Conservation (phyloP, 768 basidiomycete genomes). For the Termitomyces eurrhizus region DNA sequence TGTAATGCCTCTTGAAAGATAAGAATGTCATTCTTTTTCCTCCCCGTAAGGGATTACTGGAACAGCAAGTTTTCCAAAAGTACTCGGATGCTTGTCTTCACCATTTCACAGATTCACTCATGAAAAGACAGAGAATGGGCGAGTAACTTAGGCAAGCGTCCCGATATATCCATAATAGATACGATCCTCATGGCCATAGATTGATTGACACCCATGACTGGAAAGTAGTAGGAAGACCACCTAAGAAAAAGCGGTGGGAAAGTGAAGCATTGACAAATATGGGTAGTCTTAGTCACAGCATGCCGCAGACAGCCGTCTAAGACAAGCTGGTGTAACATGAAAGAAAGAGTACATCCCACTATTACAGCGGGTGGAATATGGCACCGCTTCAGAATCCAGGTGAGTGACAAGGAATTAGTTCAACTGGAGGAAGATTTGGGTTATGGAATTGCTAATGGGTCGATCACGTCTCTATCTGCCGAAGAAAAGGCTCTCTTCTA, state of each 20-base stretch:
- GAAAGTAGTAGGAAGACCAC: not conserved
- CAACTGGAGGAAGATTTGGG: too few relatives aligned
- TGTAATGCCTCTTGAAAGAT: too few relatives aligned
- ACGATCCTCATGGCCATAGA: not conserved
- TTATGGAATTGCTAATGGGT: too few relatives aligned
- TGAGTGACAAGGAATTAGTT: too few relatives aligned
- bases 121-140: not conserved
- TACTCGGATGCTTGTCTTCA: not conserved
- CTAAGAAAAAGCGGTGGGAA: not conserved
- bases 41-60: too few relatives aligned
- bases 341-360: not conserved
- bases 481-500: too few relatives aligned
- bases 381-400: too few relatives aligned
- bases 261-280: not conserved
- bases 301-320: not conserved
- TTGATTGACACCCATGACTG: not conserved
- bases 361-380: too few relatives aligned
- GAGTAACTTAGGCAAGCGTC: not conserved
- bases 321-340: not conserved
- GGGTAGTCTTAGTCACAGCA: not conserved
- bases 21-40: too few relatives aligned
- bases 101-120: not conserved
- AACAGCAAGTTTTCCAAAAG: too few relatives aligned
- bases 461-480: too few relatives aligned
- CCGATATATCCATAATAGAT: not conserved